Base-by-base conservation (phyloP, 306 rosid genomes). In the Vachellia collinsii region DNA sequence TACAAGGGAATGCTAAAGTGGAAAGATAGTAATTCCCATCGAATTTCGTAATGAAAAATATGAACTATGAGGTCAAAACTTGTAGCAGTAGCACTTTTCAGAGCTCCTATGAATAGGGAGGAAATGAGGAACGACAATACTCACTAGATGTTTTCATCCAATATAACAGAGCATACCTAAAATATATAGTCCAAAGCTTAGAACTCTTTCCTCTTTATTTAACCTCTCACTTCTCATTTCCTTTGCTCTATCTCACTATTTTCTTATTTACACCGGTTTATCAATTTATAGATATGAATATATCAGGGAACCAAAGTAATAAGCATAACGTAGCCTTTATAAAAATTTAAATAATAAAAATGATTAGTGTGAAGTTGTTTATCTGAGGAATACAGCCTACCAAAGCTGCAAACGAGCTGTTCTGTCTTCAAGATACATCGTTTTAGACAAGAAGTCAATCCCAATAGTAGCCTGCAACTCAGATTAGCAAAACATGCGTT, bases 401-500 rank as follows among this genome's bases (percentile, higher is more conserved):
- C 97, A 92, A 63, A 92, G 93, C 93, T 92, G 97, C 89, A 92
- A 83, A 72, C 94, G 97, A 84, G 90, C 86, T 25, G 97, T 92
- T 74, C 97, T 90, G 82, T 92, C 97, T 86, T 92, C 94, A 68
- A 90, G 93, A 84, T 92, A 92, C 97, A 92, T 92, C 11, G 97
- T 92, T 87, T 92, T 92, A 4, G 97, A 92, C 77, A 92, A 85
- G 83, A 92, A 92, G 78, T 92, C 94, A 61, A 92, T 92, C 44
- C 97, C 97, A 73, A 92, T 92, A 25, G 97, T 92, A 61, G 97
- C 97, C 94, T 92, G 89, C 82, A 83, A 53, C 22, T 54, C 43
- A 66, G n/a, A 66, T 23, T 58, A 67, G 19, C 25, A 77, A 86
- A 47, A 20, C 56, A 58, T 43, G 69, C 43, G 80, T 56, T 68